Percentiles rank a stretch among this genome's conserved stretches.
These are phyloP conservation scores for Suillus ampliporus DNA, from an alignment of 768 basidiomycete genomes.

Conservation along the genomic window DNA sequence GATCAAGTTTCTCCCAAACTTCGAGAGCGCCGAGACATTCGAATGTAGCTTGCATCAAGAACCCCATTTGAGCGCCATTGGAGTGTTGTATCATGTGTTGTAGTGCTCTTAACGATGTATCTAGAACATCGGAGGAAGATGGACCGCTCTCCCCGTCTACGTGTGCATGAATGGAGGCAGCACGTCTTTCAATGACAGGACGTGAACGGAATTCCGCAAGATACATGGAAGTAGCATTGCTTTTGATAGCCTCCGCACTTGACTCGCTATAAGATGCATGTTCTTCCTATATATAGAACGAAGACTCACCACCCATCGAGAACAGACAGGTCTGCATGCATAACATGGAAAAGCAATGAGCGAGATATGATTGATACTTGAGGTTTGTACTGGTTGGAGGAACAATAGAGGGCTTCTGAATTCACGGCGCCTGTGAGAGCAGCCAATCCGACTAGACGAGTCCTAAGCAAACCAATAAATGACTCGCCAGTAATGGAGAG, in stretches of 20 bases:
- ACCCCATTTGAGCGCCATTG: conserved; percentile 74
- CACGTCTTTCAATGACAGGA: conserved; percentile 79
- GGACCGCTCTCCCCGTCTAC: conserved; percentile 90
- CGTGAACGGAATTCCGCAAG: conserved; percentile 84
- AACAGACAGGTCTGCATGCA: conserved; percentile 60
- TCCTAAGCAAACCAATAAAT: conserved; percentile 48
- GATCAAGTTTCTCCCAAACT: conserved; percentile 70
- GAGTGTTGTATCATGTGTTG: conserved; percentile 77
- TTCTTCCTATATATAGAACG: neutral
- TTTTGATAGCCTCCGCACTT: conserved; percentile 68
- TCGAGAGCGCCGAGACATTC: conserved; percentile 64
- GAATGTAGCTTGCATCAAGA: conserved; percentile 74
- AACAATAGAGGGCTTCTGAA: conserved; percentile 83
- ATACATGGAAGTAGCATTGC: conserved; percentile 76
- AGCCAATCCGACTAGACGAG: conserved; percentile 84
- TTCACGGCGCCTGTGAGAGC: conserved; percentile 80
- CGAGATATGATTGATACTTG: conserved; percentile 76
- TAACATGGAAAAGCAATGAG: conserved; percentile 71
- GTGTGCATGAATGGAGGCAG: conserved; percentile 89
- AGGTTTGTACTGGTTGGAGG: conserved; percentile 68
- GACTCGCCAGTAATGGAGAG: neutral
- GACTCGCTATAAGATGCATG: neutral
- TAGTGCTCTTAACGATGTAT: conserved; percentile 72
- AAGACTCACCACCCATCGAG: conserved; percentile 71
- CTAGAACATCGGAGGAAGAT: conserved; percentile 70